Evolutionary conservation across 805 yeast species (phyloP).

Genomic region (Spathaspora arborariae): DNA sequence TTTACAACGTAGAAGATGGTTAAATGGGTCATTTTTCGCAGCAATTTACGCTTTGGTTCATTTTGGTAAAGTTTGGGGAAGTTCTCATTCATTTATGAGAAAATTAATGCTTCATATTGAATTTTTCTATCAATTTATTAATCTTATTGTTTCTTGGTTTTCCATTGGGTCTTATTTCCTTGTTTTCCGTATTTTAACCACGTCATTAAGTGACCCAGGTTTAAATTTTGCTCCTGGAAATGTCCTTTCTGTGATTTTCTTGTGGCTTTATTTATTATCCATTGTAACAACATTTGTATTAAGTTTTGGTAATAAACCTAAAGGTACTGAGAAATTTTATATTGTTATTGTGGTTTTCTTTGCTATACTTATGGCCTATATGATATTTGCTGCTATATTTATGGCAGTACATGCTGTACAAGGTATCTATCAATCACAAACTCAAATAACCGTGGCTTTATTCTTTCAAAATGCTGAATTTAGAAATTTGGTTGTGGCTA

Average conservation of each 20-base stretch:
- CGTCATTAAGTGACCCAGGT: constrained; percentile 38
- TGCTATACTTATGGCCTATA: constrained; percentile 58
- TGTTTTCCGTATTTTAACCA: constrained; percentile 60
- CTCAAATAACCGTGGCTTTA: constrained; percentile 41
- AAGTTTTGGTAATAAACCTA: constrained; percentile 63
- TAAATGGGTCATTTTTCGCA: constrained; percentile 68
- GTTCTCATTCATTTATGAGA: constrained; percentile 50
- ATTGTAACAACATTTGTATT: constrained; percentile 57
- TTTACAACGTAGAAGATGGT: constrained; percentile 64
- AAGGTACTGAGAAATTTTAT: constrained; percentile 55
- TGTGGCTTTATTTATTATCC: constrained; percentile 55
- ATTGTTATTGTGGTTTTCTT: constrained; percentile 50
- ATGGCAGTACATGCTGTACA: constrained; percentile 52
- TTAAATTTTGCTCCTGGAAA: constrained; percentile 44
- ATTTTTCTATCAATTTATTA: constrained; percentile 51
- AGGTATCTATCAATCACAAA: constrained; percentile 26
- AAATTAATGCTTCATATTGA: constrained; percentile 51
- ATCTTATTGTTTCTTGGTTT: constrained; percentile 59
- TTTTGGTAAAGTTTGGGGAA: constrained; percentile 52
- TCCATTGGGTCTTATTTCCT: constrained; percentile 59
- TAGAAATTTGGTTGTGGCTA: constrained; percentile 52
- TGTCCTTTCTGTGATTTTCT: constrained; percentile 46
- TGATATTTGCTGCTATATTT: constrained; percentile 54
- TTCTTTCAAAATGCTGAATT: constrained; percentile 45
- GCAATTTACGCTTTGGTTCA: constrained; percentile 54